Percentiles rank a stretch among this genome's conserved stretches.
phyloP scores from a whole-genome alignment of 768 basidiomycete species.

The Trametes coccinea region DNA sequence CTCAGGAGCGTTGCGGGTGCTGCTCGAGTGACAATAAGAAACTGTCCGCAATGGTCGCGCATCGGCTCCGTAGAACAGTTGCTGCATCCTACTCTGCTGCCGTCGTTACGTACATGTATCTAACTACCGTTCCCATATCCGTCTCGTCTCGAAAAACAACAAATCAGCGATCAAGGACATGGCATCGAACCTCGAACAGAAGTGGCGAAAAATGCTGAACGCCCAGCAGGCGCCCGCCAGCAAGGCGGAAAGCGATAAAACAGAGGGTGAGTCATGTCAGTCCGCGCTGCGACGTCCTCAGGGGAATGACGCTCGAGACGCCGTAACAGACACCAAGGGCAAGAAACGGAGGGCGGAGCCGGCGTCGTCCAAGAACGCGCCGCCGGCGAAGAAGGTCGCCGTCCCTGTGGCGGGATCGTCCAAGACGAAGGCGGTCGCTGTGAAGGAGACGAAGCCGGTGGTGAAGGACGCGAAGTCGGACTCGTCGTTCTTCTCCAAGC shows the following conservation, averaged over 20 bases:
- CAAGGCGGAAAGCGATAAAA: constrained; percentile 36
- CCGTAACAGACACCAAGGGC: constrained; percentile 48
- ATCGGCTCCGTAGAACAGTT: constrained; percentile 6
- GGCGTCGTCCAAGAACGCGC: constrained; percentile 43
- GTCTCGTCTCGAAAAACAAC: constrained; percentile 27
- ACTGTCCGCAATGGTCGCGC: background rate
- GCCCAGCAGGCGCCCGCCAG: constrained; percentile 39
- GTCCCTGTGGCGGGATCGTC: constrained; percentile 46
- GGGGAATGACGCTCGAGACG: constrained; percentile 29
- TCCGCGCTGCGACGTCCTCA: constrained; percentile 31
- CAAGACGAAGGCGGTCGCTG: constrained; percentile 31
- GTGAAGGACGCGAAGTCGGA: constrained; percentile 81
- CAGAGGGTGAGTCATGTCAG: constrained; percentile 76
- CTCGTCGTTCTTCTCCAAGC: constrained; percentile 85
- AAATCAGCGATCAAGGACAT: constrained; percentile 87
- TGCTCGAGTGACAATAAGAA: background rate
- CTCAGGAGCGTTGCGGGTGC: background rate
- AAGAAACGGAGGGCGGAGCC: constrained; percentile 80
- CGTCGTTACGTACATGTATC: constrained; percentile 49
- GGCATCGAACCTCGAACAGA: constrained; percentile 83
- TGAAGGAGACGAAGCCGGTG: constrained; percentile 51
- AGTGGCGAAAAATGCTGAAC: constrained; percentile 72
- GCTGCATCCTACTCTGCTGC: constrained; percentile 8
- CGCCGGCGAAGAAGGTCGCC: constrained; percentile 68
- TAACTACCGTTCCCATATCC: constrained; percentile 57